Base-by-base conservation (phyloP, 371 early-diverging fungal species). In the Mucor mucedo region DNA sequence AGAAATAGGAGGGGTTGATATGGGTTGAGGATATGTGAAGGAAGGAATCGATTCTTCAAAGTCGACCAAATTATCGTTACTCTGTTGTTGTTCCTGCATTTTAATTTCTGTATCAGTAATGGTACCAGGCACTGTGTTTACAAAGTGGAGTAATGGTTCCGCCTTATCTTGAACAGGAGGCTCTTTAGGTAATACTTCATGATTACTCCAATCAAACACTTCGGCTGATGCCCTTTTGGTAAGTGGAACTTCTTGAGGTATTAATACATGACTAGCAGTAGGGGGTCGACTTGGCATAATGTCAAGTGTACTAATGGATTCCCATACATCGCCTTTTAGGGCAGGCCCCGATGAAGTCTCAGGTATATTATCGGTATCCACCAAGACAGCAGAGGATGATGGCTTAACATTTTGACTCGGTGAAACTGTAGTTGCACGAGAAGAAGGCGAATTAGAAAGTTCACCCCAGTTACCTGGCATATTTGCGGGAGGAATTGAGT, bases 311-410 rank as follows among this genome's bases (percentile, higher is more conserved):
- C 27, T n/a, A n/a, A 62, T n/a, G 2, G 49, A 40, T 4, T 41
- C 49, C 63, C 63, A 62, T 2, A 62, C 47, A 11, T 55, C 63
- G n/a, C 63, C 56, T 35, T 48, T 56, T 0, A 9, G 11, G 27
- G 35, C 9, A 21, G 50, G 21, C 50, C 28, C 21, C 2, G 29
- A 14, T 1, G 50, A 10, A 10, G 14, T 40, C 5, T 5, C 6
- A 16, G 38, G 13, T 0, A 16, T 21, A 45, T 55, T 55, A 1
- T 30, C 7, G 0, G 50, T 47, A 2, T 55, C 48, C 5, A 55
- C 33, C 6, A 63, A 45, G 2, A 49, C n/a, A 4, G 28, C 30
- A 2, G 42, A 45, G 50, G 5, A 3, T n/a, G 27, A 47, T 21
- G 48, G 27, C 27, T 47, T 47, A 3, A 52, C 60, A 8, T 38